These are phyloP conservation scores for Saccharomyces hybrid DNA, from an alignment of 1,139 yeast genomes.

Conservation along the genomic window DNA sequence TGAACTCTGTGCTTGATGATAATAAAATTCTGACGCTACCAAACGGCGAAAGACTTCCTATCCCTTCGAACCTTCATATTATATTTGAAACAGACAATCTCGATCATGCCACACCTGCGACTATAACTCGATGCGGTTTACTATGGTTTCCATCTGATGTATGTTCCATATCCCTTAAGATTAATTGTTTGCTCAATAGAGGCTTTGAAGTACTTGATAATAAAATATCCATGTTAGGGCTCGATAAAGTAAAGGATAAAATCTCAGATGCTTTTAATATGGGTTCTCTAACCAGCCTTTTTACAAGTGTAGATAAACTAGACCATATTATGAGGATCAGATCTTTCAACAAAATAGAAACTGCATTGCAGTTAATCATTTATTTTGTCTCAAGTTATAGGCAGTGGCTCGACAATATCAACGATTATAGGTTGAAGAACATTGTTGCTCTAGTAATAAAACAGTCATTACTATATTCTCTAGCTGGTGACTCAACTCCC, in stretches of 20 bases:
- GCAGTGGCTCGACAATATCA: background rate
- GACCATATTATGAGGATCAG: background rate
- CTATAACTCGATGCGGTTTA: constrained; percentile 82
- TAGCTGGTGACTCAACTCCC: background rate
- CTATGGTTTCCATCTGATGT: constrained; percentile 14
- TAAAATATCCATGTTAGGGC: background rate
- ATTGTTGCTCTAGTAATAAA: background rate
- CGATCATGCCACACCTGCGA: constrained; percentile 74
- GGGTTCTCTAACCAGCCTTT: background rate
- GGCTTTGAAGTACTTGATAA: background rate
- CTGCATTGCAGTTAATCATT: background rate
- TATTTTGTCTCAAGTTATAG: background rate
- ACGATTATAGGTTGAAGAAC: background rate
- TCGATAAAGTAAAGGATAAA: background rate
- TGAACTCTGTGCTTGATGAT: constrained; percentile 88
- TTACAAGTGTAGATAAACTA: background rate
- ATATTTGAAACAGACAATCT: constrained; percentile 73
- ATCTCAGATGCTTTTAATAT: background rate
- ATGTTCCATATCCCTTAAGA: background rate
- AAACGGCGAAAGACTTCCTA: constrained; percentile 72
- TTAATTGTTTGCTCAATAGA: background rate
- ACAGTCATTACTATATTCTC: background rate
- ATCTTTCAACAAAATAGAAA: background rate
- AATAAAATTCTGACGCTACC: constrained; percentile 76
- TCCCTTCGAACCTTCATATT: constrained; percentile 58